These are phyloP conservation scores for Colletotrichum magnum DNA, from an alignment of 2,329 filamentous ascomycete genomes.

Conservation along the genomic window DNA sequence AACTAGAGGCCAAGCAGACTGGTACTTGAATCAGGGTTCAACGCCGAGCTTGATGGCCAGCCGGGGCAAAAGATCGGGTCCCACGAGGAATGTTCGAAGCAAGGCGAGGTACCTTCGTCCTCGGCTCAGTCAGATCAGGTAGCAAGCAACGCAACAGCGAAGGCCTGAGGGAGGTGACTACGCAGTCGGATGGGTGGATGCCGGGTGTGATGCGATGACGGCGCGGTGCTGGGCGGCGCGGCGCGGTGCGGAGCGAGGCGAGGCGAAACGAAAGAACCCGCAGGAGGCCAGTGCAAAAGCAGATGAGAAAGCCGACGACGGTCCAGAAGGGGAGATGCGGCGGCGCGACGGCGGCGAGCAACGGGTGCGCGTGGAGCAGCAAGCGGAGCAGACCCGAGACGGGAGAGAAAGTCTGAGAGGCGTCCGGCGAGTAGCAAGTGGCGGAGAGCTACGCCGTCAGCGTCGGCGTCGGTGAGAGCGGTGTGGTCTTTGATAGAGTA, in stretches of 20 bases:
- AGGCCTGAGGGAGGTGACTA: neutral
- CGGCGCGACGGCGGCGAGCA: constrained; percentile 16
- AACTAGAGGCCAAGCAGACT: constrained; percentile 20
- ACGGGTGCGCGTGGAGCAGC: constrained; percentile 36
- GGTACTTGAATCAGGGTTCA: constrained; percentile 29
- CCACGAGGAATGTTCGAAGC: neutral
- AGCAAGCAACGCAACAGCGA: neutral
- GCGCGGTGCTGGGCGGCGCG: neutral
- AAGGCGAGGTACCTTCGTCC: constrained; percentile 11
- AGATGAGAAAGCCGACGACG: neutral
- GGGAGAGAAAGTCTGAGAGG: neutral
- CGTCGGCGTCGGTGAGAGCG: neutral
- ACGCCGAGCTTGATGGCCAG: constrained; percentile 15
- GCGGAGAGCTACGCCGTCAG: constrained; percentile 6
- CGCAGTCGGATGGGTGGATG: neutral
- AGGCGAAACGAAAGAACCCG: constrained; percentile 4
- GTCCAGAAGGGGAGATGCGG: constrained; percentile 17
- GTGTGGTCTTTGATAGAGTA: neutral
- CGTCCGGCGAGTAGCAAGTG: constrained; percentile 6
- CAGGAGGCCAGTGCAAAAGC: constrained; percentile 16
- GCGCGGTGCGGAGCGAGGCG: constrained; percentile 8
- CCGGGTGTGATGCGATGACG: constrained; percentile 12
- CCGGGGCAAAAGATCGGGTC: constrained; percentile 13
- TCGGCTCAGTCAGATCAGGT: neutral
- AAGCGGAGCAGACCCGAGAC: constrained; percentile 24